Evolutionary conservation across 805 yeast species (phyloP).

Genomic region (Hanseniaspora vineae): DNA sequence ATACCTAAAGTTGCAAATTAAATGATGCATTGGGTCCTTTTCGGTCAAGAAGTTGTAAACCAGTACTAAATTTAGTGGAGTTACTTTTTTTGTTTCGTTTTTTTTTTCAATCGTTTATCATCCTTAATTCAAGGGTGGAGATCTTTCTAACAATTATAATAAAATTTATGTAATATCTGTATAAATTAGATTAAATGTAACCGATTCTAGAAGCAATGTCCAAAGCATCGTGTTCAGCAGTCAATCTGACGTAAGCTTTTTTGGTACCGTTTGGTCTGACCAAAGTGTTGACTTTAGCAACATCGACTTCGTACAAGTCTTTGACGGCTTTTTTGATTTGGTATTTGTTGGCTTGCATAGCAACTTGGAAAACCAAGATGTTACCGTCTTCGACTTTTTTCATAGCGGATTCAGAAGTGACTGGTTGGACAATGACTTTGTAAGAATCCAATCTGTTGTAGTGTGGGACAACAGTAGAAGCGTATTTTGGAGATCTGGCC

Average conservation of each 20-base stretch:
- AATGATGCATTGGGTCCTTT: no score
- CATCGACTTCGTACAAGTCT: slow-evolving; percentile 96
- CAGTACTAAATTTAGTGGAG: no score
- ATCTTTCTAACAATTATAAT: no score
- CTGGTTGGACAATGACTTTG: slow-evolving; percentile 88
- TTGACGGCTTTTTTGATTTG: slow-evolving; percentile 98
- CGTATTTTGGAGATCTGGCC: slow-evolving; percentile 90
- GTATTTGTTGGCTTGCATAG: slow-evolving; percentile 92
- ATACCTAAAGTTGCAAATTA: no score
- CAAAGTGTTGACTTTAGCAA: slow-evolving; percentile 87
- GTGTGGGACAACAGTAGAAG: slow-evolving; percentile 93
- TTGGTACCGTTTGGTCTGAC: slow-evolving; percentile 99
- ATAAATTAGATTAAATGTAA: slow-evolving; percentile 58
- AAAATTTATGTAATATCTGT: not conserved
- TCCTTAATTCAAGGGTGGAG: no score
- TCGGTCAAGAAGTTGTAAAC: no score
- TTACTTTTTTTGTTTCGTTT: no score
- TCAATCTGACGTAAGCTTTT: slow-evolving; percentile 98
- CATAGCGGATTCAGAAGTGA: slow-evolving; percentile 97
- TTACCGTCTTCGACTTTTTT: slow-evolving; percentile 99
- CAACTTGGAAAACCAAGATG: slow-evolving; percentile 98
- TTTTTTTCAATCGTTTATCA: no score
- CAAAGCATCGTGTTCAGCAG: slow-evolving; percentile 98
- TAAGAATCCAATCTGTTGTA: slow-evolving; percentile 92
- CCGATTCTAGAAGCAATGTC: slow-evolving; percentile 99